These are phyloP conservation scores for Rubus idaeus DNA, from an alignment of 306 rosid genomes.

Conservation along the genomic window DNA sequence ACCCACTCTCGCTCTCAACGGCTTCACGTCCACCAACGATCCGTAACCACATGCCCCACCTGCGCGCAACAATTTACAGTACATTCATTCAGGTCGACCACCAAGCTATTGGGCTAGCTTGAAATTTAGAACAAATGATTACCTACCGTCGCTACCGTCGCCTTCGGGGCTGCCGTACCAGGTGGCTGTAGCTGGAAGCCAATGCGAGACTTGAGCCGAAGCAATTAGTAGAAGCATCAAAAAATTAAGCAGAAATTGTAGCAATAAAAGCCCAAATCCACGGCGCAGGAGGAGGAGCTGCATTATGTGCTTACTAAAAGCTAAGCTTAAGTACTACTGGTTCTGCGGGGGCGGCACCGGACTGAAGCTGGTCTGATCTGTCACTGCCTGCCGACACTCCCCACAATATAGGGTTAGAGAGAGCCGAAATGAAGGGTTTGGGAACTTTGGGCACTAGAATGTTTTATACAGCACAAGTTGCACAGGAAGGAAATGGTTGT, in stretches of 20 bases:
- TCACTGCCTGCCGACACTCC: neutral
- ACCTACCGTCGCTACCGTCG: conserved; percentile 86
- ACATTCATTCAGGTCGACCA: too few species aligned
- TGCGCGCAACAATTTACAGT: conserved; percentile 11
- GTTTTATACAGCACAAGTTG: neutral
- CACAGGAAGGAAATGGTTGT: neutral
- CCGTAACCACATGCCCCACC: conserved; percentile 99
- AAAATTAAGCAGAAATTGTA: neutral
- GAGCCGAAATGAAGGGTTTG: neutral
- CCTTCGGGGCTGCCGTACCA: conserved; percentile 97
- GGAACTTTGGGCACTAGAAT: neutral
- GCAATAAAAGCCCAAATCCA: conserved; percentile 13
- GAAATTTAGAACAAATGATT: too few species aligned
- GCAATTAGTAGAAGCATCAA: neutral
- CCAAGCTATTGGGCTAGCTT: too few species aligned
- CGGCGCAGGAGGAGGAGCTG: conserved; percentile 28
- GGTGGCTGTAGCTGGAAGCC: conserved; percentile 80
- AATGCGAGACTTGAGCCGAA: conserved; percentile 38
- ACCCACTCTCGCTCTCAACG: conserved; percentile 77
- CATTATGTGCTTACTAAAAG: conserved; percentile 37
- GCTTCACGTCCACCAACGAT: conserved; percentile 72
- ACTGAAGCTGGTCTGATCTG: neutral
- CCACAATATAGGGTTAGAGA: neutral
- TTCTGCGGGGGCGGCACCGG: conserved; percentile 3
- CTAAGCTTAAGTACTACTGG: too few species aligned